Conservation (phyloP, 1,284 basidiomycete genomes). For the Malassezia equina region DNA sequence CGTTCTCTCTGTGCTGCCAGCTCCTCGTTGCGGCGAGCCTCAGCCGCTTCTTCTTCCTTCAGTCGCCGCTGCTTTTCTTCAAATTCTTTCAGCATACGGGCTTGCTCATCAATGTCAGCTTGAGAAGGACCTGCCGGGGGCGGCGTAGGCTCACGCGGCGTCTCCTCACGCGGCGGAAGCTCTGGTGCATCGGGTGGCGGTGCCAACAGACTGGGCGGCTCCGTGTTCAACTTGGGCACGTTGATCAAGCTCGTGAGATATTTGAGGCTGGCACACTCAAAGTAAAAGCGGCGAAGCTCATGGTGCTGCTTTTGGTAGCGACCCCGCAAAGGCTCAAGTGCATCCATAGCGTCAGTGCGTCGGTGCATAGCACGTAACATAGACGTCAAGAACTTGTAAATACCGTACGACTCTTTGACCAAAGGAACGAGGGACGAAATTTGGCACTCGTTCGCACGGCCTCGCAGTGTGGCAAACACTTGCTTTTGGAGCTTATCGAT, state of each 20-base stretch:
- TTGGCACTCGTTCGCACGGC: conserved; percentile 42
- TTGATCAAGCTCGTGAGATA: conserved; percentile 47
- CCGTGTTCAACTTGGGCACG: conserved; percentile 46
- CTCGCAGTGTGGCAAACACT: conserved; percentile 44
- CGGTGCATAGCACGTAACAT: conserved; percentile 48
- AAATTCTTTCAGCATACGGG: conserved; percentile 87
- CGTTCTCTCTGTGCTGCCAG: conserved; percentile 69
- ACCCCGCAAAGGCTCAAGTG: conserved; percentile 43
- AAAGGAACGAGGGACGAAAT: conserved; percentile 45
- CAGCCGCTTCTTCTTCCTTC: conserved; percentile 66
- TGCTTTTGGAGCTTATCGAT: conserved; percentile 47
- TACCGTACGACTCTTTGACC: conserved; percentile 48
- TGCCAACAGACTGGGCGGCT: conserved; percentile 46
- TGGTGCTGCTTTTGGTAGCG: conserved; percentile 45
- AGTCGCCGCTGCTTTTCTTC: conserved; percentile 85
- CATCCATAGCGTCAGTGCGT: conserved; percentile 44
- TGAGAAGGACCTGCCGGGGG: conserved; percentile 33
- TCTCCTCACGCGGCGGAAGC: conserved; percentile 32
- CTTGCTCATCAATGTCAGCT: conserved; percentile 77
- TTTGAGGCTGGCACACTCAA: conserved; percentile 47
- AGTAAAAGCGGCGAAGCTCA: conserved; percentile 45
- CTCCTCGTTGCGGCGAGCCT: conserved; percentile 68
- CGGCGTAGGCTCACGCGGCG: conserved; percentile 24
- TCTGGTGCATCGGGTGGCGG: conserved; percentile 38
- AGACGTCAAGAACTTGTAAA: conserved; percentile 48